Evolutionary conservation across 2,329 filamentous ascomycete species (phyloP).

Genomic region (Onygenales sp.): DNA sequence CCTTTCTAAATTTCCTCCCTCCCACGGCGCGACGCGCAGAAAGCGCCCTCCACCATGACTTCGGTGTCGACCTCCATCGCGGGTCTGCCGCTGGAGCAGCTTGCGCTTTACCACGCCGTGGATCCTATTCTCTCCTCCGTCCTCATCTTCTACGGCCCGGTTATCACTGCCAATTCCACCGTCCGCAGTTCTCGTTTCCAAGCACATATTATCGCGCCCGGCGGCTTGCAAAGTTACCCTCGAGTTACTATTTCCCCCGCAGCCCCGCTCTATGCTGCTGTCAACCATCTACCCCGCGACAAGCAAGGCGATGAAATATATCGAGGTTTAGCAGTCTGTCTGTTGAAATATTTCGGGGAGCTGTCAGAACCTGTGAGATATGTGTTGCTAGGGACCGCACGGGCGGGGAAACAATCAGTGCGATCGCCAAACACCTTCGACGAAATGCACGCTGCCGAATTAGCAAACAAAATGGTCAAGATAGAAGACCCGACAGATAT

Average conservation of each 20-base stretch:
- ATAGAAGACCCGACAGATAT: constrained; percentile 69
- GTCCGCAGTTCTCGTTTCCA: constrained; percentile 89
- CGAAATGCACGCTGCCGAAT: constrained; percentile 84
- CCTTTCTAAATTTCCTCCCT: neutral
- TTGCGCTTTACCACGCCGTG: constrained; percentile 80
- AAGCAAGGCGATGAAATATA: constrained; percentile 93
- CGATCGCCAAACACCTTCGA: constrained; percentile 66
- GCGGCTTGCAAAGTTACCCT: constrained; percentile 80
- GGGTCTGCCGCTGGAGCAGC: constrained; percentile 65
- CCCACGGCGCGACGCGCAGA: neutral
- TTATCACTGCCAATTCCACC: constrained; percentile 77
- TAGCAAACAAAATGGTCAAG: constrained; percentile 75
- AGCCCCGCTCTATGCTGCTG: constrained; percentile 81
- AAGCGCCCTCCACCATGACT: constrained; percentile 56
- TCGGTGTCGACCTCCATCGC: constrained; percentile 67
- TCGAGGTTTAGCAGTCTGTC: constrained; percentile 79
- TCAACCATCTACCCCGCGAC: constrained; percentile 81
- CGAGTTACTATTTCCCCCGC: constrained; percentile 89
- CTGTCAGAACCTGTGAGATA: constrained; percentile 67
- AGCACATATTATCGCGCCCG: constrained; percentile 81
- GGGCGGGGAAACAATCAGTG: constrained; percentile 46
- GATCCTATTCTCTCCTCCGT: constrained; percentile 74
- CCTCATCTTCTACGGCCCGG: constrained; percentile 84
- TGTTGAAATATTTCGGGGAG: constrained; percentile 91
- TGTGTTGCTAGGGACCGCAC: constrained; percentile 50